Base-by-base conservation (phyloP, 1,139 yeast species). In the Debaryomyces subglobosus region DNA sequence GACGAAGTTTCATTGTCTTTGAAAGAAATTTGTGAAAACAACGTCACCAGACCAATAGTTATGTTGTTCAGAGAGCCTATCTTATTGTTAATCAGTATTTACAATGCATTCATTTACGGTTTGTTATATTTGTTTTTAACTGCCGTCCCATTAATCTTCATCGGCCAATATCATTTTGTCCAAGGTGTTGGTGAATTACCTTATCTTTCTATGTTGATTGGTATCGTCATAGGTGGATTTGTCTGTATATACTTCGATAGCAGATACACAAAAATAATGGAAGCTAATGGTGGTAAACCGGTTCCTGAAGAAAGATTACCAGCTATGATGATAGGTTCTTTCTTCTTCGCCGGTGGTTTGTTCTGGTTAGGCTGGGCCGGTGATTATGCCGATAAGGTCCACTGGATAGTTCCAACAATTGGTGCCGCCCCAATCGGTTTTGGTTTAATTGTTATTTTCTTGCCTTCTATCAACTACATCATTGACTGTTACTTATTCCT, bases 311-410 rank as follows among this genome's bases (percentile, higher is more conserved):
- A 81, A 21, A 80, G 95, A 65, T 68, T 89, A 49, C 82, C 39
- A 7, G 83, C 89, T 21, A 81, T 86, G 85, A 76, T 86, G 65
- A 61, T 74, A 40, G 89, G 91, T 33, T 82, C 83, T 35, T 53
- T 85, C 48, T 61, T 75, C 12, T 86, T 87, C 72, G 87, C 94
- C 30, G 69, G 80, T 50, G 95, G 95, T 44, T 69, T 88, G 49
- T 73, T 88, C 56, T 87, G 92, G 92, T 74, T 88, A 61, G 81
- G 86, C 45, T 88, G 95, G 95, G 70, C 88, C 3, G 95, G 95
- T 60, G 77, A 81, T 57, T 88, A 81, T 64, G 83, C 76, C 38
- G 65, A 82, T 15, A 63, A 65, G 30, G 79, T 86, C 24, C 94
- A 84, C 62, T 88, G 91, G 90, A 82, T 84, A 53, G 90, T 81